These are phyloP conservation scores for Sistotremastrum suecicum DNA, from an alignment of 768 basidiomycete genomes.

Conservation along the genomic window DNA sequence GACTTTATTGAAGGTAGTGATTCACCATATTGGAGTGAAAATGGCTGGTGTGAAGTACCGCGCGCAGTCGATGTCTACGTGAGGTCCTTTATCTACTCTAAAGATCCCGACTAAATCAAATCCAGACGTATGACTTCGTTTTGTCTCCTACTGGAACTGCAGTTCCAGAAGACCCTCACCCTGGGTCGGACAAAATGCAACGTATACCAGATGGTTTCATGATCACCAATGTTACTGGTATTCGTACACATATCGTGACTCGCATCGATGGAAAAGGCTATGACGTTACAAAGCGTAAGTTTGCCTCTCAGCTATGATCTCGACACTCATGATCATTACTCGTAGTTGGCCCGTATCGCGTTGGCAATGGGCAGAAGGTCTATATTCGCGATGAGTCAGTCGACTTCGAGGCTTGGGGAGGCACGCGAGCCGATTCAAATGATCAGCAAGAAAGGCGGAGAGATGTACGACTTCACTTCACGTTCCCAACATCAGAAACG, in stretches of 20 bases:
- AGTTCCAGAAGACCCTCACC: conserved; percentile 56
- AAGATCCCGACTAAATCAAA: conserved; percentile 1
- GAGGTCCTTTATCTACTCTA: conserved; percentile 15
- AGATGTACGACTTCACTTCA: conserved; percentile 47
- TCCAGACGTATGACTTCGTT: conserved; percentile 71
- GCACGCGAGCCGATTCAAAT: conserved; percentile 16
- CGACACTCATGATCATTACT: no score
- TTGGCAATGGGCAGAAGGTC: conserved; percentile 68
- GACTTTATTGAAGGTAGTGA: background rate
- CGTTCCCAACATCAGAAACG: conserved; percentile 22
- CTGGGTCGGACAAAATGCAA: conserved; percentile 49
- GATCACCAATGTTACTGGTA: conserved; percentile 62
- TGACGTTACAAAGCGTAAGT: conserved; percentile 69
- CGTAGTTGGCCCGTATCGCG: conserved; percentile 75
- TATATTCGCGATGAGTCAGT: conserved; percentile 57
- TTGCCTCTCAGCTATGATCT: background rate
- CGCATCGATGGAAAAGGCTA: conserved; percentile 76
- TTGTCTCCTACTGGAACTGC: conserved; percentile 44
- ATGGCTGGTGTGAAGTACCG: conserved; percentile 68
- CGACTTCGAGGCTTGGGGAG: conserved; percentile 23
- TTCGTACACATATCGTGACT: conserved; percentile 65
- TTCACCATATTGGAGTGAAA: conserved; percentile 37
- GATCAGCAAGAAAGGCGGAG: conserved; percentile 6
- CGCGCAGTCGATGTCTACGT: conserved; percentile 49
- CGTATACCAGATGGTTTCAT: conserved; percentile 55